These are phyloP conservation scores for Thalia dealbata DNA, from an alignment of 176 grass and related monocot genomes.

Conservation along the genomic window DNA sequence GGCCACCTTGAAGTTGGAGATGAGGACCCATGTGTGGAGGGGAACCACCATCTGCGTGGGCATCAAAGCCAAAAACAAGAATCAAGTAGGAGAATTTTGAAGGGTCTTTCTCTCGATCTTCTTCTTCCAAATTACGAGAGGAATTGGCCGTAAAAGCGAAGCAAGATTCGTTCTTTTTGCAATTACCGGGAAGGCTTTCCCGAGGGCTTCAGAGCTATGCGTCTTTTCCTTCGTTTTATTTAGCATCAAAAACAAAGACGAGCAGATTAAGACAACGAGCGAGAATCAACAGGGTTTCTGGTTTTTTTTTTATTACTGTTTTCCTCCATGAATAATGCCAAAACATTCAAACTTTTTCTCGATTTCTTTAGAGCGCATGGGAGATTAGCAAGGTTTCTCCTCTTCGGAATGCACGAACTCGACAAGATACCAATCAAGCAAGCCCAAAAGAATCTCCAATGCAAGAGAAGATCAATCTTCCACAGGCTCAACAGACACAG, in stretches of 20 bases:
- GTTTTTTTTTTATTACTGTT: background rate
- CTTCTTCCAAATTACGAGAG: background rate
- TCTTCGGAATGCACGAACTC: constrained; percentile 3
- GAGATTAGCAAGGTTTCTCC: background rate
- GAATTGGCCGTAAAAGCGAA: constrained; percentile 7
- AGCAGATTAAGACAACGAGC: constrained; percentile 9
- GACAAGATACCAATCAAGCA: background rate
- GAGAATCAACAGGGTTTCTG: background rate
- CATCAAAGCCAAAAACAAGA: constrained; percentile 15
- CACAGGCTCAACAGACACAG: background rate
- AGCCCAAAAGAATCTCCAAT: background rate
- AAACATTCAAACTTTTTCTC: constrained; percentile 6
- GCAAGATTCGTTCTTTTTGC: constrained; percentile 7
- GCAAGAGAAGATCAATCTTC: background rate
- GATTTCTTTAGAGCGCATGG: background rate
- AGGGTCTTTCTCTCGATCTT: background rate
- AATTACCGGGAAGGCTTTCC: background rate
- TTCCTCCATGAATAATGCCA: background rate
- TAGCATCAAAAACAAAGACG: constrained; percentile 3
- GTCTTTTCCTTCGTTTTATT: background rate
- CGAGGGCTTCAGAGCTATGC: background rate
- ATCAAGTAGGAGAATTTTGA: background rate
- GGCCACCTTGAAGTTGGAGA: constrained; percentile 94
- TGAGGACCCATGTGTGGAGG: constrained; percentile 87
- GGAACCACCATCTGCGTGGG: constrained; percentile 63